Conservation (phyloP, 768 basidiomycete genomes). For the Pulveroboletus sp. region DNA sequence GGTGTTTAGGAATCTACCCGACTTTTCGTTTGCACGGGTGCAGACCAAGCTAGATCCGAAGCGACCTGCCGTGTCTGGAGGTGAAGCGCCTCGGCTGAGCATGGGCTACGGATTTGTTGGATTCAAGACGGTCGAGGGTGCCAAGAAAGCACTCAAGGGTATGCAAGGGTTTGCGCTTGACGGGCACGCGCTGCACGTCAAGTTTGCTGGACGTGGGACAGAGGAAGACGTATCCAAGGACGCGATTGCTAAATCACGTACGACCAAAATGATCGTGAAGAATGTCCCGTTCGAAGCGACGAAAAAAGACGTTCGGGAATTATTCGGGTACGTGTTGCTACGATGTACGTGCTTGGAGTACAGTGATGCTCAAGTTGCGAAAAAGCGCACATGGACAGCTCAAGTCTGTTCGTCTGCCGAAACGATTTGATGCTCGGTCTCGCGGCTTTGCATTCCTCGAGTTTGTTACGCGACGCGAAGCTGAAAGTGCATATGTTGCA, state of each 20-base stretch:
- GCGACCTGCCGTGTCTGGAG: slow-evolving; percentile 37
- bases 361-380: neutral
- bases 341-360: neutral
- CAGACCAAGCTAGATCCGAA: slow-evolving; percentile 91
- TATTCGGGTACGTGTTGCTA: slow-evolving; percentile 72
- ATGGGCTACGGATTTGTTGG: slow-evolving; percentile 98
- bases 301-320: slow-evolving; percentile 85
- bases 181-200: slow-evolving; percentile 79
- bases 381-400: slow-evolving; percentile 88
- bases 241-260: slow-evolving; percentile 50
- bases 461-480: slow-evolving; percentile 86
- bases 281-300: slow-evolving; percentile 97
- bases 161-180: slow-evolving; percentile 84
- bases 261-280: slow-evolving; percentile 97
- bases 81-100: slow-evolving; percentile 56
- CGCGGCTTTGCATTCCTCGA: slow-evolving; percentile 98
- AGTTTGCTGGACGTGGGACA: slow-evolving; percentile 80
- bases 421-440: slow-evolving; percentile 83
- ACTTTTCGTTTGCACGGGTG: slow-evolving; percentile 83
- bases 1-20: slow-evolving; percentile 72
- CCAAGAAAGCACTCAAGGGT: slow-evolving; percentile 69
- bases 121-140: slow-evolving; percentile 73
- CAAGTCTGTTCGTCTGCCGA: slow-evolving; percentile 92
- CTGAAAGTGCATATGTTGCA: slow-evolving; percentile 82
- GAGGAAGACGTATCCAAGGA: slow-evolving; percentile 53